A percentile compares a stretch with the other conserved stretches of the same genome.
These are phyloP conservation scores for Flaveria floridana DNA, from an alignment of 140 eudicot species.

Conservation along the genomic window DNA sequence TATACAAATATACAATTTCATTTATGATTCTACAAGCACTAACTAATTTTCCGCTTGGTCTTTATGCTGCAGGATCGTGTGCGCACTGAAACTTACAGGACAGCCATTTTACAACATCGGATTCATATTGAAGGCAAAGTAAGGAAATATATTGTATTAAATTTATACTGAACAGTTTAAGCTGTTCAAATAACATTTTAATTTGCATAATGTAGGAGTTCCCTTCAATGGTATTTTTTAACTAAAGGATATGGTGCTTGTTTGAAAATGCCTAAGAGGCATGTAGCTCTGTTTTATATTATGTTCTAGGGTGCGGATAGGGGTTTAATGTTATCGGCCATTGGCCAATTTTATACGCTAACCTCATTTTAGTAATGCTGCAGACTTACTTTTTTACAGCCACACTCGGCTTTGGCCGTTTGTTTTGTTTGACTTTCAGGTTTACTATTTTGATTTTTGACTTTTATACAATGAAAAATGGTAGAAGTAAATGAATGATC, in stretches of 20 bases:
- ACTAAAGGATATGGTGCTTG: conserved; percentile 7
- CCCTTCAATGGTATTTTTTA: not conserved
- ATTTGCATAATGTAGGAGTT: not conserved
- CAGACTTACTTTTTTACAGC: conserved; percentile 8
- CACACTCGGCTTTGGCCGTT: not conserved
- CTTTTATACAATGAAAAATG: not conserved
- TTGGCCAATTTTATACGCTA: not conserved
- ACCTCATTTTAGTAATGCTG: not conserved
- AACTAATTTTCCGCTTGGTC: conserved; percentile 13
- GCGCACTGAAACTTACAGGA: conserved; percentile 85
- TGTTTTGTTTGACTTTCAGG: not conserved
- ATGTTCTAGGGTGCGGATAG: conserved; percentile 10
- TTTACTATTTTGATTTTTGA: not conserved
- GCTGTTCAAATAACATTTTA: conserved; percentile 4
- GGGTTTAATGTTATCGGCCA: conserved; percentile 10
- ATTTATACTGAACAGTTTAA: not conserved
- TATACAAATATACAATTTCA: not conserved
- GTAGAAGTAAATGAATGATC: not conserved
- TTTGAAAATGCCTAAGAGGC: not conserved
- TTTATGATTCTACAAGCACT: conserved; percentile 14
- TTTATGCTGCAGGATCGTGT: conserved; percentile 70
- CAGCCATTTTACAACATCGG: conserved; percentile 77
- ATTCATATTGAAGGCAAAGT: conserved; percentile 80
- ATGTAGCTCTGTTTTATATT: not conserved
- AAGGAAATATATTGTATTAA: conserved; percentile 25